phyloP scores from a whole-genome alignment of 345 rosid genomes.

The Microcos paniculata region DNA sequence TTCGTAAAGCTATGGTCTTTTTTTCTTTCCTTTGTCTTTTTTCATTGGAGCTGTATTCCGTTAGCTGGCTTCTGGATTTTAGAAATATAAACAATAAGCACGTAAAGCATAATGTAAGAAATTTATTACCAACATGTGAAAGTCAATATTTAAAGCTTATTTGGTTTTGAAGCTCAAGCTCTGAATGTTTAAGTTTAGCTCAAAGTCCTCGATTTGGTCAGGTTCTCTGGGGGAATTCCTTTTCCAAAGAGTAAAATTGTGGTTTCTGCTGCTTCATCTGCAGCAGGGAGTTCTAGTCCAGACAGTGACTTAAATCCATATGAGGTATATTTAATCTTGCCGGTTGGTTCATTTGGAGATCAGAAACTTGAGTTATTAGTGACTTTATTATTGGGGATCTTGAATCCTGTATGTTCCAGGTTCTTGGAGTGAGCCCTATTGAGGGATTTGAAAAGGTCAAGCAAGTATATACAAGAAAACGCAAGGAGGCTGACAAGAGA shows the following conservation, averaged over 20 bases:
- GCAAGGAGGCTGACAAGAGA: slow-evolving; percentile 74
- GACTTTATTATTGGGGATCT: not conserved
- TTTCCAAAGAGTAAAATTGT: slow-evolving; percentile 36
- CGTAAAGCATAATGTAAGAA: not conserved
- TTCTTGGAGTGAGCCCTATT: slow-evolving; percentile 85
- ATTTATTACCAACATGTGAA: not conserved
- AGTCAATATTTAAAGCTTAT: not conserved
- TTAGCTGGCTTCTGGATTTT: not conserved
- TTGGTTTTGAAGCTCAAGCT: not conserved
- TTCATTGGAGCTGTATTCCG: not conserved
- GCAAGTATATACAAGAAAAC: slow-evolving; percentile 63
- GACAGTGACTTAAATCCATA: slow-evolving; percentile 73
- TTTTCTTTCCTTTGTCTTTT: not conserved
- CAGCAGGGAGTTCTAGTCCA: slow-evolving; percentile 70
- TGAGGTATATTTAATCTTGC: slow-evolving; percentile 51
- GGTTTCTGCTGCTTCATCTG: slow-evolving; percentile 61
- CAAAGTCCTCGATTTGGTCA: slow-evolving; percentile 21
- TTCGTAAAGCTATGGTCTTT: not conserved
- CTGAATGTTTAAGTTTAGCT: not conserved
- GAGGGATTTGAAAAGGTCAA: slow-evolving; percentile 83
- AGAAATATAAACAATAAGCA: not conserved
- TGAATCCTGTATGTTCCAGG: slow-evolving; percentile 39
- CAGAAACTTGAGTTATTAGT: not conserved
- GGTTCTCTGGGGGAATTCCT: slow-evolving; percentile 35
- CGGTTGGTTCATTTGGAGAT: not conserved